phyloP scores from a whole-genome alignment of 2,329 filamentous ascomycete genomes.

The Colletotrichum shisoi region DNA sequence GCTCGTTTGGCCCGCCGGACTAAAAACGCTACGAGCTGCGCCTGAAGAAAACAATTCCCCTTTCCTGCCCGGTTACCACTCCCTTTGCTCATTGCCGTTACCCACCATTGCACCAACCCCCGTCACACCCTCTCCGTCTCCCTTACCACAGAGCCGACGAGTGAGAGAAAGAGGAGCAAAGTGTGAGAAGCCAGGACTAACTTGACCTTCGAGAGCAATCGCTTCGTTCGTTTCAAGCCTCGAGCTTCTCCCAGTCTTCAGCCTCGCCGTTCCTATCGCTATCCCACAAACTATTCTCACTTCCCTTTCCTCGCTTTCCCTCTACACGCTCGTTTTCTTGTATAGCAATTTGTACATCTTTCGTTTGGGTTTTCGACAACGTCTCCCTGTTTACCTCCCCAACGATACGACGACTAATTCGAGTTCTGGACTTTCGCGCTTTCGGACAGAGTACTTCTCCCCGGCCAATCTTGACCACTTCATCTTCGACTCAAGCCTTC shows the following conservation, averaged over 20 bases:
- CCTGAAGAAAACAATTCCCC: slow-evolving; percentile 41
- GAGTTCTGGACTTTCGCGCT: neutral
- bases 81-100: slow-evolving; percentile 13
- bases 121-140: slow-evolving; percentile 18
- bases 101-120: slow-evolving; percentile 14
- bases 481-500: neutral
- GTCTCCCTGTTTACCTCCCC: slow-evolving; percentile 6
- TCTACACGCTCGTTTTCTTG: slow-evolving; percentile 35
- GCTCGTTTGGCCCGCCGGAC: slow-evolving; percentile 33
- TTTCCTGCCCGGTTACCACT: slow-evolving; percentile 25
- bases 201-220: slow-evolving; percentile 17
- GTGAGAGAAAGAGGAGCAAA: slow-evolving; percentile 13
- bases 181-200: slow-evolving; percentile 5
- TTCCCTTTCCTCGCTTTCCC: slow-evolving; percentile 25
- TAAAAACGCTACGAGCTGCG: neutral
- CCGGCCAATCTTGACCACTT: neutral
- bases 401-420: slow-evolving; percentile 31
- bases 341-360: slow-evolving; percentile 29
- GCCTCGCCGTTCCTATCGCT: slow-evolving; percentile 15
- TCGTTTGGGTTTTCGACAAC: slow-evolving; percentile 29
- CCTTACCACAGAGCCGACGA: slow-evolving; percentile 24
- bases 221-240: slow-evolving; percentile 30
- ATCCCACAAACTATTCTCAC: slow-evolving; percentile 2
- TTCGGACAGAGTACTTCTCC: neutral
- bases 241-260: slow-evolving; percentile 25